Evolutionary conservation across 495 filamentous ascomycete species (phyloP), one percentile per base, ranked within the genome.

Genomic region (Pyronema omphalodes): DNA sequence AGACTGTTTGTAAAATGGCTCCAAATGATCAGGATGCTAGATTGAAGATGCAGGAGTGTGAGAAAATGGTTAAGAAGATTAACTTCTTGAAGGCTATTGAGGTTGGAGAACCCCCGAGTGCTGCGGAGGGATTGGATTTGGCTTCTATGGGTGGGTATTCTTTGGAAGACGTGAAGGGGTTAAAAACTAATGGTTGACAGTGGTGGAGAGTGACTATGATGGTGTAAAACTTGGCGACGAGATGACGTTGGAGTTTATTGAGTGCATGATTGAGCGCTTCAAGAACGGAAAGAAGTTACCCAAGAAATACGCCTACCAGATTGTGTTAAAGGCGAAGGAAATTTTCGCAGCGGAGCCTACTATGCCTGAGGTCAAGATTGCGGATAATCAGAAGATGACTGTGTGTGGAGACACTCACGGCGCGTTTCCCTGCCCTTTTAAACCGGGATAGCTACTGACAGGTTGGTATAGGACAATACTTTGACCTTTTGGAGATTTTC

Each of bases 361-460:
- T 1, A 94, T 99, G 91, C 88, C 94, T 19, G 91, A 99, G 73
- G 77, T 88, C 68, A 82, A 83, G 23, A 79, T 99, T 47, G 74
- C 78, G 9, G 68, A 83, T 40, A 88, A 78, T 51, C 77, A 81
- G 41, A 75, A 79, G 60, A 70, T 99, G 64, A 99, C 91, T 1
- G 87, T 99, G 37, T 99, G 91, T 65, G 91, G 91, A 66, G 91
- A 99, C 67, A 99, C 91, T 5, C 91, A 99, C 69, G 91, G 88
- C 82, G 64, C 57, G 74, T 69, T 40, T 35, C 44, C 34, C 37
- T 48, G 19, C n/a, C 36, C 45, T 37, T 14, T 47, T 15, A 37
- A 12, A 3, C 48, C 68, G 45, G 69, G 57, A 41, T 54, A 29
- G 41, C 36, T 66, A 53, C 64, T 44, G 41, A 37, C 18, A 36